A percentile compares a stretch with the other conserved stretches of the same genome.
phyloP scores from a whole-genome alignment of 768 basidiomycete genomes.

The Rhizopogon roseolus region DNA sequence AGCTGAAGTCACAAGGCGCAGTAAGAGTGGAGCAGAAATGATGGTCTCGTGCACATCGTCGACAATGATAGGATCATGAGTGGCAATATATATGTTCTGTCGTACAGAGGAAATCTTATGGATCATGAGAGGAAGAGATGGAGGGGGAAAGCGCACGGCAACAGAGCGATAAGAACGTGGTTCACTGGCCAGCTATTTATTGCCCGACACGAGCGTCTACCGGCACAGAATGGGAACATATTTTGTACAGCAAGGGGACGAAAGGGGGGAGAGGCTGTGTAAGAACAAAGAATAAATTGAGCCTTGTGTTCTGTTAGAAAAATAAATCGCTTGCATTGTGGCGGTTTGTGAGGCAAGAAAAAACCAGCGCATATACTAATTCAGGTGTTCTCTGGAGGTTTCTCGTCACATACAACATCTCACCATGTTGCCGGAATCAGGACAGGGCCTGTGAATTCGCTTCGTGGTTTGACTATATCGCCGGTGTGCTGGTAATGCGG shows the following conservation, averaged over 20 bases:
- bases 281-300: not conserved
- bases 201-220: not conserved
- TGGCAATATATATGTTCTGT: constrained; percentile 30
- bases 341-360: too few relatives aligned
- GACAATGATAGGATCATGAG: constrained; percentile 23
- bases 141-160: not conserved
- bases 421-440: too few relatives aligned
- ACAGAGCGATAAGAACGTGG: not conserved
- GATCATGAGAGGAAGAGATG: not conserved
- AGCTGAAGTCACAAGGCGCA: constrained; percentile 25
- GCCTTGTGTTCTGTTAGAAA: not conserved
- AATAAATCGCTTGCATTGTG: too few relatives aligned
- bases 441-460: too few relatives aligned
- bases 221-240: not conserved
- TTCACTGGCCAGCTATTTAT: not conserved
- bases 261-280: not conserved
- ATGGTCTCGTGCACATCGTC: constrained; percentile 19
- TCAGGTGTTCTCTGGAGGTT: too few relatives aligned
- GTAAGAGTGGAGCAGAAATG: constrained; percentile 20
- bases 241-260: not conserved
- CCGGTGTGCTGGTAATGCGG: too few relatives aligned
- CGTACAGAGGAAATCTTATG: constrained; percentile 18
- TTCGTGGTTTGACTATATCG: too few relatives aligned
- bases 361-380: too few relatives aligned
- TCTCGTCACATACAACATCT: too few relatives aligned